Evolutionary conservation across 345 rosid species (phyloP), one percentile per base, ranked within the genome.

Genomic region (Dipteronia dyeriana): DNA sequence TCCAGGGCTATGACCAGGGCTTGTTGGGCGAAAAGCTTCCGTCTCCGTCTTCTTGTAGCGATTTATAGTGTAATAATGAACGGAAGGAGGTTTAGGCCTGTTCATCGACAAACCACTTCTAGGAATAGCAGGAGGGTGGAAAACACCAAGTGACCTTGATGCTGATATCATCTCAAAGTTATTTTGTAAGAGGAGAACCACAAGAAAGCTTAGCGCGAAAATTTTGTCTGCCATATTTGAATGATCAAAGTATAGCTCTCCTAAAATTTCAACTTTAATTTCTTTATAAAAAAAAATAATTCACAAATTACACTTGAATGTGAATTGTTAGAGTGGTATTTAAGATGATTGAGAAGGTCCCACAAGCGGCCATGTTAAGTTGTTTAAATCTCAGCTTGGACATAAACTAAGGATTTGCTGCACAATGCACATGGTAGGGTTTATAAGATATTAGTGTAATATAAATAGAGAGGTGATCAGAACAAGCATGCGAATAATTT

Each of bases 1-100:
- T 49, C 90, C 90, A 43, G 90, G 88, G 76, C 90, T 87, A 20
- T 80, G 88, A 2, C 90, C 90, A 3, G 87, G 90, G 73, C 41
- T 61, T 22, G 90, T 87, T 22, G 90, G 90, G 65, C 87, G 79
- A 62, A 14, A 85, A 64, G 90, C 88, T 7, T 76, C 82, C 0
- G 54, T 0, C 71, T 68, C 82, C 0, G 39, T 71, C 49, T 8
- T 71, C 79, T 73, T 84, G 71, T 84, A 77, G 7, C 80, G 88
- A 41, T 85, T 80, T 51, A 68, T 64, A 1, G 34, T 45, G 67
- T 68, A 70, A 67, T 70, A 20, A n/a, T 29, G 25, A 17, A 62
- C 8, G 22, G 75, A 10, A 9, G 83, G 76, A 66, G 82, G 64
- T 49, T 29, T 22, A 25, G 73, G 69, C 26, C 66, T 77, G 34